These are phyloP conservation scores for Candida dajiaensis DNA, from an alignment of 805 yeast genomes.

Conservation along the genomic window DNA sequence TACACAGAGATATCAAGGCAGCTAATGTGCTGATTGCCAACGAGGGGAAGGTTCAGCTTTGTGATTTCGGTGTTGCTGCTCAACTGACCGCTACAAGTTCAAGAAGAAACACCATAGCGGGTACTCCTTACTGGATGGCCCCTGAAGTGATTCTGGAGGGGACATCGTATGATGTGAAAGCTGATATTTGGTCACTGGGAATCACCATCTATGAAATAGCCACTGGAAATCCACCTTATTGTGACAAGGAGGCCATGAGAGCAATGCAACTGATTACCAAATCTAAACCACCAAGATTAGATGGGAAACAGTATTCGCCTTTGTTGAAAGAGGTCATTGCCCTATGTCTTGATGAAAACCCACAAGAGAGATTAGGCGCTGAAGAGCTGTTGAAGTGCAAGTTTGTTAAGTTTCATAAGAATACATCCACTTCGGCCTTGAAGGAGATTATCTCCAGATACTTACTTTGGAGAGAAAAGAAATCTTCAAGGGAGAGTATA, in stretches of 20 bases:
- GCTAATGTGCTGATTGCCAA: slow-evolving; percentile 88
- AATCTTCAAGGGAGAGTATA: slow-evolving; percentile 47
- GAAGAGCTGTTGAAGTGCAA: slow-evolving; percentile 75
- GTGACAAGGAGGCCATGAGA: slow-evolving; percentile 90
- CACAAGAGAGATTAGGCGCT: slow-evolving; percentile 81
- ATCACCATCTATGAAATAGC: slow-evolving; percentile 91
- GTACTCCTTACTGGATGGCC: slow-evolving; percentile 98
- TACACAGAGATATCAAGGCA: slow-evolving; percentile 94
- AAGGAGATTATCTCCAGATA: slow-evolving; percentile 74
- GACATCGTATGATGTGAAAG: slow-evolving; percentile 79
- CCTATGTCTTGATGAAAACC: slow-evolving; percentile 87
- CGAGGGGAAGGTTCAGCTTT: slow-evolving; percentile 84
- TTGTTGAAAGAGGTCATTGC: slow-evolving; percentile 84
- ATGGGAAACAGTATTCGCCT: slow-evolving; percentile 78
- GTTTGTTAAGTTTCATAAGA: slow-evolving; percentile 60
- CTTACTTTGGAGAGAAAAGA: slow-evolving; percentile 68
- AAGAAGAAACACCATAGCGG: slow-evolving; percentile 92
- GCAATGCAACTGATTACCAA: slow-evolving; percentile 93
- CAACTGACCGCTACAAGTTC: slow-evolving; percentile 68
- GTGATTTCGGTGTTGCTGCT: slow-evolving; percentile 99
- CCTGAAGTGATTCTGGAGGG: slow-evolving; percentile 97
- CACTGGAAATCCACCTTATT: slow-evolving; percentile 96
- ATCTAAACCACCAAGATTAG: slow-evolving; percentile 90
- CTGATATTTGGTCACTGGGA: slow-evolving; percentile 97
- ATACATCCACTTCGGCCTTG: slow-evolving; percentile 51